Conservation (phyloP, 2,329 filamentous ascomycete genomes). For the Tolypocladium tropicale region DNA sequence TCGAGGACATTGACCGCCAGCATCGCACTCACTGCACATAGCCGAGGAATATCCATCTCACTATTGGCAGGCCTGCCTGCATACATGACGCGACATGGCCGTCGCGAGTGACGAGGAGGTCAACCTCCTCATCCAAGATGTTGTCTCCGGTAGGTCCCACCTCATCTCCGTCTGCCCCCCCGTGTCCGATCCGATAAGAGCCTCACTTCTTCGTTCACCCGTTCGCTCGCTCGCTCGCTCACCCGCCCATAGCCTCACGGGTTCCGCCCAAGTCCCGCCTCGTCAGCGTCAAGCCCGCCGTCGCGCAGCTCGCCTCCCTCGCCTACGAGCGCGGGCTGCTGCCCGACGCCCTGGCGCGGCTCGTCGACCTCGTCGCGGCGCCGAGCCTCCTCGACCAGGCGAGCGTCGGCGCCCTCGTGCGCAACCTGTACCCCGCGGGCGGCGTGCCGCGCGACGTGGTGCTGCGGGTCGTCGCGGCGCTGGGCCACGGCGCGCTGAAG, state of each 20-base stretch:
- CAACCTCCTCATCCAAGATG: constrained; percentile 23
- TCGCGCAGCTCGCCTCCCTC: constrained; percentile 51
- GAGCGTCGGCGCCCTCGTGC: constrained; percentile 57
- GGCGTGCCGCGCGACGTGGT: constrained; percentile 50
- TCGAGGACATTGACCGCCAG: not conserved
- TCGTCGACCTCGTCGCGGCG: constrained; percentile 57
- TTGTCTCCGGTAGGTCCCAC: constrained; percentile 19
- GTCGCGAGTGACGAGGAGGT: constrained; percentile 21
- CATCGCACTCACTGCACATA: not conserved
- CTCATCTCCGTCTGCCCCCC: not conserved
- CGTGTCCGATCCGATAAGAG: not conserved
- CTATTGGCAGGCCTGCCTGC: not conserved
- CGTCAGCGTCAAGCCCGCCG: constrained; percentile 49
- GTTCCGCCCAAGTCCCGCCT: constrained; percentile 56
- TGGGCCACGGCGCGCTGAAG: constrained; percentile 72
- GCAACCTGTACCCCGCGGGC: constrained; percentile 65
- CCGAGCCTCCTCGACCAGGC: constrained; percentile 67
- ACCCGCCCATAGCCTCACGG: constrained; percentile 36
- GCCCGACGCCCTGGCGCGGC: constrained; percentile 44
- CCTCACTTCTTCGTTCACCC: not conserved
- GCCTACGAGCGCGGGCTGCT: constrained; percentile 61
- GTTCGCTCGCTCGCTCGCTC: not conserved
- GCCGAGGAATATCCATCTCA: not conserved
- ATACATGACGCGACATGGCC: constrained; percentile 10
- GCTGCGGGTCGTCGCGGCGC: constrained; percentile 56